phyloP scores from a whole-genome alignment of 2,329 filamentous ascomycete genomes.

The Cryphonectria carpinicola region DNA sequence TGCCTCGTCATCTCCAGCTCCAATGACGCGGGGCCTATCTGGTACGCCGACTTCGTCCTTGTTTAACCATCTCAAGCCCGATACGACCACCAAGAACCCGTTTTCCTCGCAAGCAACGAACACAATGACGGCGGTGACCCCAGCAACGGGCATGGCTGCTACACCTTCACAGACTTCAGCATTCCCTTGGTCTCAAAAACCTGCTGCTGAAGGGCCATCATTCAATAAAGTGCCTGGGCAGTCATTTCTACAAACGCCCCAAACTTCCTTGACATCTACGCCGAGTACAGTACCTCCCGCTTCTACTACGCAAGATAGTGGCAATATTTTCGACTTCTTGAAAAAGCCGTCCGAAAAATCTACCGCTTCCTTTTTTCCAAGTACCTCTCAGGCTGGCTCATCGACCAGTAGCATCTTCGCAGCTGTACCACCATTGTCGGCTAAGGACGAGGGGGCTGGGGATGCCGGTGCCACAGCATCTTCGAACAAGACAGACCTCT shows the following conservation, averaged over 20 bases:
- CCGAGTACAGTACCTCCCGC: slow-evolving; percentile 5
- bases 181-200: slow-evolving; percentile 14
- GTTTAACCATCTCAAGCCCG: neutral
- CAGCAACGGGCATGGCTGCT: slow-evolving; percentile 5
- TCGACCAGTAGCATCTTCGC: slow-evolving; percentile 6
- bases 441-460: neutral
- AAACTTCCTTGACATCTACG: slow-evolving; percentile 6
- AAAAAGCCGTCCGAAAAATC: slow-evolving; percentile 15
- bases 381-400: neutral
- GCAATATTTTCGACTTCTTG: slow-evolving; percentile 20
- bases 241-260: neutral
- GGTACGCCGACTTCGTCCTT: slow-evolving; percentile 5
- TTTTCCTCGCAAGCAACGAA: slow-evolving; percentile 16
- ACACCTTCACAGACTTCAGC: slow-evolving; percentile 1
- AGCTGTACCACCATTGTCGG: neutral
- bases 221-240: neutral
- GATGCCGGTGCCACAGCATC: neutral
- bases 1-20: slow-evolving; percentile 22
- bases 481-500: neutral
- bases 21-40: slow-evolving; percentile 1
- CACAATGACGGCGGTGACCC: neutral
- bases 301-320: neutral
- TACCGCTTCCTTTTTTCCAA: neutral
- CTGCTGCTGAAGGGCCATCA: neutral
- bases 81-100: slow-evolving; percentile 20